Base-by-base conservation (phyloP, 768 basidiomycete species). In the Serendipita sp. region DNA sequence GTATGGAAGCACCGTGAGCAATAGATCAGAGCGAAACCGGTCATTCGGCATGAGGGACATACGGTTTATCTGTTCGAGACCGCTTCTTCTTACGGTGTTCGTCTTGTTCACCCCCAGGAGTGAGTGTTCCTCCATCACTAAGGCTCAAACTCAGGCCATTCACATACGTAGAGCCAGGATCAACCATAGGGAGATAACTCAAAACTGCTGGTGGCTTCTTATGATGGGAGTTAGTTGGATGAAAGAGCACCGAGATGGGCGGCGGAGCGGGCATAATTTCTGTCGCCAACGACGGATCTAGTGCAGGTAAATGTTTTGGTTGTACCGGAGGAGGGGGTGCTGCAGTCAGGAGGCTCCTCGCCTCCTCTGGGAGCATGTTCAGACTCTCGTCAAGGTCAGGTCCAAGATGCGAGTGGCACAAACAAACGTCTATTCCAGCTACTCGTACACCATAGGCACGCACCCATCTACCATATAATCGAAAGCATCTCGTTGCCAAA, bases 191-290 rank as follows among this genome's bases (percentile, higher is more conserved):
- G 72, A 92, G 79, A 79, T 91, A 92, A 67, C 90, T 90, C 75
- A 83, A 78, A 66, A 80, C 75, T 68, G 80, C 76, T 68, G 80
- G 74, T 63, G 85, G 82, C 76, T 91, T 89, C 78, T 81, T 88
- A 5, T 67, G 64, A 63, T 69, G 66, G 71, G 84, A 84, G 78
- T 91, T 89, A 81, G 76, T 76, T 88, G 86, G 75, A 85, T 85
- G 66, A 36, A 60, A 84, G 76, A 70, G 86, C 83, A 68, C 79
- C 77, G 67, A 89, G 74, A 0, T 28, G 68, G 89, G 83, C 63
- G 90, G 90, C 66, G 90, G 90, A 30, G 89, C 89, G 71, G 90
- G 90, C 70, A 92, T 81, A 77, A 92, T 86, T 80, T 91, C 90
- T 66, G 90, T 92, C 67, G 91, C 89, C 70, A 91, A 80, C 68